A percentile compares a stretch with the other conserved stretches of the same genome.
Conservation (phyloP, 164 flowering plant genomes). For the Euptelea pleiosperma region DNA sequence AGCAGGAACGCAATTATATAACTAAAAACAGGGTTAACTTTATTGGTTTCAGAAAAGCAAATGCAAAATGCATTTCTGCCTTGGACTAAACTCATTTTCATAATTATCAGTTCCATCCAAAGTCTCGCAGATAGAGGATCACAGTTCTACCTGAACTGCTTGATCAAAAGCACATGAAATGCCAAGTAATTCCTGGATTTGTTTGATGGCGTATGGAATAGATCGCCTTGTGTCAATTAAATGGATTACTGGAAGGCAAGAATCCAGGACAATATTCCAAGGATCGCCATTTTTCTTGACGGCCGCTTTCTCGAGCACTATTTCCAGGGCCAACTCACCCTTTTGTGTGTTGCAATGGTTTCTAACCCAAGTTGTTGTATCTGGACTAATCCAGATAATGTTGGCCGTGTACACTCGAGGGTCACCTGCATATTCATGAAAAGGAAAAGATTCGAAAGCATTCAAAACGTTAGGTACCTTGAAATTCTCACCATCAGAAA, state of each 20-base stretch:
- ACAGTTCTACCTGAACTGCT: slow-evolving; percentile 71
- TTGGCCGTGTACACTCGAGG: slow-evolving; percentile 56
- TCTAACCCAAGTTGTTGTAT: slow-evolving; percentile 59
- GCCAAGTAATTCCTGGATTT: slow-evolving; percentile 81
- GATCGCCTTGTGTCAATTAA: slow-evolving; percentile 75
- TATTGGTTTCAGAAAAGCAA: too few relatives aligned
- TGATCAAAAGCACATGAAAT: slow-evolving; percentile 92
- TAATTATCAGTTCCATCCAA: not conserved
- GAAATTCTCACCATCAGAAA: too few relatives aligned
- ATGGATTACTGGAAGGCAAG: slow-evolving; percentile 89
- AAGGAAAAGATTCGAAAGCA: too few relatives aligned
- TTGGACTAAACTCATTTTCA: not conserved
- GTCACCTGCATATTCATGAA: slow-evolving; percentile 70
- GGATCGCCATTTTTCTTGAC: slow-evolving; percentile 79
- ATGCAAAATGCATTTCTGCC: too few relatives aligned
- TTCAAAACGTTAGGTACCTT: too few relatives aligned
- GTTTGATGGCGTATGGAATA: slow-evolving; percentile 80
- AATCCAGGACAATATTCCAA: slow-evolving; percentile 80
- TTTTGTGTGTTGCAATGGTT: slow-evolving; percentile 33
- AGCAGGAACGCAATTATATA: too few relatives aligned
- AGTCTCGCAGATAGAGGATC: not conserved
- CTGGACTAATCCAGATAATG: slow-evolving; percentile 69
- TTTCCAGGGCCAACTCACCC: slow-evolving; percentile 82
- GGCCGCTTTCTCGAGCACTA: slow-evolving; percentile 59
- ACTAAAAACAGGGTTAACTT: too few relatives aligned